Evolutionary conservation across 768 basidiomycete species (phyloP).

Genomic region (Mycena haematopus): DNA sequence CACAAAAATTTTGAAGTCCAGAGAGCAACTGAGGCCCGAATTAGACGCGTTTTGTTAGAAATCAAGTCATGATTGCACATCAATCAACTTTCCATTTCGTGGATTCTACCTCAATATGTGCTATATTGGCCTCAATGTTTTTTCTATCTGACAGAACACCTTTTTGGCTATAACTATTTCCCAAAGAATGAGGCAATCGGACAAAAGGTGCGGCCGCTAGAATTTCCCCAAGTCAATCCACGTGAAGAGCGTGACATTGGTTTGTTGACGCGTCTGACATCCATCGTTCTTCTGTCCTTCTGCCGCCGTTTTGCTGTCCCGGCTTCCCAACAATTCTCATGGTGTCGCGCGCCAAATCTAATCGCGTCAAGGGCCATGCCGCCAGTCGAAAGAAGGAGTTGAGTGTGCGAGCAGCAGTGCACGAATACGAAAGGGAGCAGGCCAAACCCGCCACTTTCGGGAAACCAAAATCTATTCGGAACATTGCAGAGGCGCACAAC

Average conservation of each 20-base stretch:
- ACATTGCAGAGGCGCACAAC: neutral
- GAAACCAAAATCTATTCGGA: slow-evolving; percentile 2
- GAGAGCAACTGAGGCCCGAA: neutral
- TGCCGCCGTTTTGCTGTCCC: neutral
- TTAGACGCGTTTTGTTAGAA: neutral
- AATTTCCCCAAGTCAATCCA: neutral
- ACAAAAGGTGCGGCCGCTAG: neutral
- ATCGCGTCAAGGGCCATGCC: slow-evolving; percentile 11
- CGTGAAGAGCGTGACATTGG: slow-evolving; percentile 9
- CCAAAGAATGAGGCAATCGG: neutral
- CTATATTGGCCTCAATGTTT: slow-evolving; percentile 4
- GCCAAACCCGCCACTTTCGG: slow-evolving; percentile 1
- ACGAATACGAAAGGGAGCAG: slow-evolving; percentile 6
- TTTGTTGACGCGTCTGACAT: slow-evolving; percentile 17
- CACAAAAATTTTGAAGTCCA: neutral
- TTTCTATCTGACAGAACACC: neutral
- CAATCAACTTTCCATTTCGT: slow-evolving; percentile 1
- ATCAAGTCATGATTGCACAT: neutral
- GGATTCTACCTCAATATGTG: neutral
- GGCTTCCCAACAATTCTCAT: neutral
- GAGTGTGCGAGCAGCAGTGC: neutral
- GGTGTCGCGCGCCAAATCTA: slow-evolving; percentile 7
- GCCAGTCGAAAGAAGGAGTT: neutral
- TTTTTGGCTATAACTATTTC: neutral
- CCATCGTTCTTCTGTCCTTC: neutral